A percentile compares a stretch with the other conserved stretches of the same genome.
These are phyloP conservation scores for Paramecium sexaurelia DNA, from an alignment of 73 alveolate species.

Conservation along the genomic window DNA sequence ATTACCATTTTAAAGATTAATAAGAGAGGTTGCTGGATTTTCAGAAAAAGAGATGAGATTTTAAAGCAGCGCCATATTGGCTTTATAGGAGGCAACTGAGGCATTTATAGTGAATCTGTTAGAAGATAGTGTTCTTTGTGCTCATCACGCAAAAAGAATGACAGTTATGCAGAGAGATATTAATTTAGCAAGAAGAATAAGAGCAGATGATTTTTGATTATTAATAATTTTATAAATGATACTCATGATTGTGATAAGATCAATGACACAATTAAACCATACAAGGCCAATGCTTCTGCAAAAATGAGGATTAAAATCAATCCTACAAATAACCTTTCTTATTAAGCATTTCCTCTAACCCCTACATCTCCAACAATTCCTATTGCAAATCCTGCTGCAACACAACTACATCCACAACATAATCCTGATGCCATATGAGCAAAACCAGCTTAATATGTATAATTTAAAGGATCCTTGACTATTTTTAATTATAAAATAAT, in stretches of 20 bases:
- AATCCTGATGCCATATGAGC: constrained; percentile 86
- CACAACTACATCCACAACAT: constrained; percentile 87
- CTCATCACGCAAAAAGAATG: constrained; percentile 85
- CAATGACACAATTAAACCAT: constrained; percentile 88
- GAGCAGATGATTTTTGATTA: constrained; percentile 73
- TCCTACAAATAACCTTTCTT: constrained; percentile 83
- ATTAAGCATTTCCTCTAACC: constrained; percentile 77
- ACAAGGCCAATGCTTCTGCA: constrained; percentile 95
- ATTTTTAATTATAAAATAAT: not conserved
- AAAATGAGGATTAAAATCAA: constrained; percentile 89
- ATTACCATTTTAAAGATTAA: constrained; percentile 83
- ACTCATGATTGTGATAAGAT: constrained; percentile 74
- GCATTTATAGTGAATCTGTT: constrained; percentile 67
- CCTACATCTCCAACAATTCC: constrained; percentile 93
- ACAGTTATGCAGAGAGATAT: constrained; percentile 82
- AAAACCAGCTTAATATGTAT: constrained; percentile 68
- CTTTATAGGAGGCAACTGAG: constrained; percentile 79
- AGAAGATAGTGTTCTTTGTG: constrained; percentile 73
- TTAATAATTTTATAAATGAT: not conserved
- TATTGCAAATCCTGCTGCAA: constrained; percentile 96
- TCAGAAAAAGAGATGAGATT: constrained; percentile 75
- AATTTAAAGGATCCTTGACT: not conserved
- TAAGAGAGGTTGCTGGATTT: constrained; percentile 77
- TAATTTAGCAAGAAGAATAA: constrained; percentile 84
- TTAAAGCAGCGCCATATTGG: constrained; percentile 71